Evolutionary conservation across 73 alveolate genomes (phyloP).

Genomic region (Durusdinium trenchii): DNA sequence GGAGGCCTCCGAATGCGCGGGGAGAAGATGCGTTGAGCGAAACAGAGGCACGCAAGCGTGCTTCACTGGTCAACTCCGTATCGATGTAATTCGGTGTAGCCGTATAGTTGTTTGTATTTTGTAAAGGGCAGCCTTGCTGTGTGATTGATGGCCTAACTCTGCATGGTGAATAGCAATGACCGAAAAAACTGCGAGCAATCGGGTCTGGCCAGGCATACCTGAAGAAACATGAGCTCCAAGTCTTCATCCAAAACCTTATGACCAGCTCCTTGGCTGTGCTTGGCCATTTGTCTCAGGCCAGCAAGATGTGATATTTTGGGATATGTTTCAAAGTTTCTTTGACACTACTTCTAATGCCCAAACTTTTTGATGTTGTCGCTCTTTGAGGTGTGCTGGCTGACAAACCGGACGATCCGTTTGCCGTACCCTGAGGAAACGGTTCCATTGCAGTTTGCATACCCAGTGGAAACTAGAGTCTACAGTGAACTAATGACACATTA

Average conservation of each 20-base stretch:
- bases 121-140: no score
- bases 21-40: neutral
- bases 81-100: no score
- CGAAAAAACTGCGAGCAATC: no score
- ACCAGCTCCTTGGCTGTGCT: slow-evolving; percentile 33
- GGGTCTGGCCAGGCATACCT: slow-evolving; percentile 62
- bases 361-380: neutral
- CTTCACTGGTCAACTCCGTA: no score
- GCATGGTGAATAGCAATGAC: no score
- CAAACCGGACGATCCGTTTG: slow-evolving; percentile 92
- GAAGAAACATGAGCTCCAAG: slow-evolving; percentile 74
- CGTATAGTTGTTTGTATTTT: no score
- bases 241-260: slow-evolving; percentile 68
- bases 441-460: no score
- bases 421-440: neutral
- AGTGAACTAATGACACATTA: no score
- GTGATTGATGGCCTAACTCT: no score
- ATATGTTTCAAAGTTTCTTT: neutral
- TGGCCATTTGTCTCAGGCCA: neutral
- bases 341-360: neutral
- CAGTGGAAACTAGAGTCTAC: no score
- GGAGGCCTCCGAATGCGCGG: neutral
- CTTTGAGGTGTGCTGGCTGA: slow-evolving; percentile 83
- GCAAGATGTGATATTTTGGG: no score
- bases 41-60: slow-evolving; percentile 18